Conservation (phyloP, 2,329 filamentous ascomycete species). For the Fusarium cyanostomum region DNA sequence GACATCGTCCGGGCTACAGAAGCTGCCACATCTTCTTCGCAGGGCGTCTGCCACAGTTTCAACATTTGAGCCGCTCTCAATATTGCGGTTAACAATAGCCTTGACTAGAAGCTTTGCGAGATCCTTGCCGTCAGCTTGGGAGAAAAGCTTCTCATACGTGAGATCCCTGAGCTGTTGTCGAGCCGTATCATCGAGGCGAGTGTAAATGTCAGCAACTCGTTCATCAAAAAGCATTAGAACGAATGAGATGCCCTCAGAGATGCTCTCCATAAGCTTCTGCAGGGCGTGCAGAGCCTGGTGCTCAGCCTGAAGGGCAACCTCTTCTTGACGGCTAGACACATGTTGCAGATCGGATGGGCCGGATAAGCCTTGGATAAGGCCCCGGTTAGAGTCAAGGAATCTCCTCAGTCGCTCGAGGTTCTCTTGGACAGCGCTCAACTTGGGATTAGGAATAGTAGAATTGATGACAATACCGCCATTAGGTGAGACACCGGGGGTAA, state of each 20-base stretch:
- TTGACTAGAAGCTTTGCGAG: slow-evolving; percentile 95
- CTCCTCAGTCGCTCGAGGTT: slow-evolving; percentile 80
- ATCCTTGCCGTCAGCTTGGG: slow-evolving; percentile 80
- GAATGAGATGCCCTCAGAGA: slow-evolving; percentile 96
- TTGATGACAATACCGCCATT: slow-evolving; percentile 70
- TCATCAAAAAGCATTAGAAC: slow-evolving; percentile 95
- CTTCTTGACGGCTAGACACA: slow-evolving; percentile 84
- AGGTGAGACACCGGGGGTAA: slow-evolving; percentile 61
- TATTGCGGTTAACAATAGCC: slow-evolving; percentile 97
- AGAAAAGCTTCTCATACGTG: slow-evolving; percentile 90
- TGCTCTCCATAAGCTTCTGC: slow-evolving; percentile 84
- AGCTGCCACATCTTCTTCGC: slow-evolving; percentile 90
- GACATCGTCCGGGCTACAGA: slow-evolving; percentile 97
- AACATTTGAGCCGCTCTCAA: slow-evolving; percentile 94
- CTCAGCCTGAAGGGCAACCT: slow-evolving; percentile 91
- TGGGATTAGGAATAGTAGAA: slow-evolving; percentile 72
- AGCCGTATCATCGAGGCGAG: slow-evolving; percentile 75
- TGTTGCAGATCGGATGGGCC: slow-evolving; percentile 86
- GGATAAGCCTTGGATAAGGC: slow-evolving; percentile 92
- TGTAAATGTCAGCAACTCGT: slow-evolving; percentile 86
- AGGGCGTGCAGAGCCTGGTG: slow-evolving; percentile 91
- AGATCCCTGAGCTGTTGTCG: slow-evolving; percentile 77
- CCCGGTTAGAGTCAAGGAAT: slow-evolving; percentile 88
- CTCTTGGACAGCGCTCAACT: slow-evolving; percentile 80
- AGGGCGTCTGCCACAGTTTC: slow-evolving; percentile 97